A percentile compares a stretch with the other conserved stretches of the same genome.
Conservation (phyloP, 768 basidiomycete species). For the Amanita phalloides region DNA sequence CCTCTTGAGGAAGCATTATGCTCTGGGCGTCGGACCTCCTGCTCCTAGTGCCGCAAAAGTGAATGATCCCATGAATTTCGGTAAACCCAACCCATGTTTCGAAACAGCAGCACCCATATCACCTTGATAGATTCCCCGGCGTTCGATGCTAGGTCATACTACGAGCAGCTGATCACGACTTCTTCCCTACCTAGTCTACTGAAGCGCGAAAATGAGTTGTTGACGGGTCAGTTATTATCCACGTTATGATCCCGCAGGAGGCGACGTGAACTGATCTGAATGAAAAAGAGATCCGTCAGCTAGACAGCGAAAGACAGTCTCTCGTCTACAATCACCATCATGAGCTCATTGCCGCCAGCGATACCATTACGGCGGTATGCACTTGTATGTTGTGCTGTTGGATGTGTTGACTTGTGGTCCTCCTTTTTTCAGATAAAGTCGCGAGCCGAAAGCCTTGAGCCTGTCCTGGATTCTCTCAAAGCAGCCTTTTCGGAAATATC, state of each 20-base stretch:
- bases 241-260: no score
- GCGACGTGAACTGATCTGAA: background rate
- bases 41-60: slow-evolving; percentile 42
- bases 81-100: slow-evolving; percentile 19
- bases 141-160: slow-evolving; percentile 79
- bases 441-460: slow-evolving; percentile 76
- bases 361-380: slow-evolving; percentile 78
- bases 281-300: slow-evolving; percentile 65
- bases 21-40: slow-evolving; percentile 67
- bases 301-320: slow-evolving; percentile 83
- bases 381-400: background rate
- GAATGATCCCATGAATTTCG: slow-evolving; percentile 76
- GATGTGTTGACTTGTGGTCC: no score
- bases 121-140: slow-evolving; percentile 53
- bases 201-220: slow-evolving; percentile 73
- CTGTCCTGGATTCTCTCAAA: slow-evolving; percentile 71
- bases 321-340: slow-evolving; percentile 94
- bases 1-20: slow-evolving; percentile 79
- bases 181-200: slow-evolving; percentile 64
- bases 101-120: background rate
- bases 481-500: slow-evolving; percentile 84
- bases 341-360: slow-evolving; percentile 87
- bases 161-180: slow-evolving; percentile 78
- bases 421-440: slow-evolving; percentile 63
- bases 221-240: slow-evolving; percentile 37